Evolutionary conservation across 1,284 basidiomycete species (phyloP).

Genomic region (Neolentinus lepideus): DNA sequence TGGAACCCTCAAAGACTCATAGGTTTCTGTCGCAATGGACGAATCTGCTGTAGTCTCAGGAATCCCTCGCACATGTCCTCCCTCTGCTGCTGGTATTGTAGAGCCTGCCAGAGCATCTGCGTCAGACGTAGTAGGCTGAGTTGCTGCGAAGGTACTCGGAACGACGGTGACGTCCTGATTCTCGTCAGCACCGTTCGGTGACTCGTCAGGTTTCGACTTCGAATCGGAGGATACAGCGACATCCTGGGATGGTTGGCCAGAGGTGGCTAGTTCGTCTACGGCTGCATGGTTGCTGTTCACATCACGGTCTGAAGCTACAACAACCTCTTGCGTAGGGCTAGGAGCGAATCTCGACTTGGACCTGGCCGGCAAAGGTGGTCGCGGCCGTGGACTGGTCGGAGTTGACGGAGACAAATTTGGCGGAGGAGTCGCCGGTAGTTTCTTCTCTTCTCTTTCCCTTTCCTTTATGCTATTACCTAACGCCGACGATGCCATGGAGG

Average conservation of each 20-base stretch:
- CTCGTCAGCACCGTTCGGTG: no score
- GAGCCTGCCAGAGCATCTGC: no score
- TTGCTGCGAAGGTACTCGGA: no score
- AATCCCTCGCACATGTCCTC: no score
- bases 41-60: no score
- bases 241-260: neutral
- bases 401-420: constrained; percentile 5
- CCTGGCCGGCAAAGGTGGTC: neutral
- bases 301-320: neutral
- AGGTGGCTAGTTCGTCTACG: neutral
- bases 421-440: constrained; percentile 8
- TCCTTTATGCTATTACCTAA: constrained; percentile 9
- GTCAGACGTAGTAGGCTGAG: no score
- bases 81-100: no score
- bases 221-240: neutral
- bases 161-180: no score
- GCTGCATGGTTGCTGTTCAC: neutral
- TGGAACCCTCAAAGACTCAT: neutral
- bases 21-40: neutral
- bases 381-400: neutral
- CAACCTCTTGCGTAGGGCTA: constrained; percentile 4
- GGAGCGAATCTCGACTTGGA: constrained; percentile 4
- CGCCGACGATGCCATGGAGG: neutral
- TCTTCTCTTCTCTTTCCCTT: constrained; percentile 6
- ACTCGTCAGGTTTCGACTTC: no score